Conservation (phyloP, 805 yeast genomes). For the Candida qinlingensis region DNA sequence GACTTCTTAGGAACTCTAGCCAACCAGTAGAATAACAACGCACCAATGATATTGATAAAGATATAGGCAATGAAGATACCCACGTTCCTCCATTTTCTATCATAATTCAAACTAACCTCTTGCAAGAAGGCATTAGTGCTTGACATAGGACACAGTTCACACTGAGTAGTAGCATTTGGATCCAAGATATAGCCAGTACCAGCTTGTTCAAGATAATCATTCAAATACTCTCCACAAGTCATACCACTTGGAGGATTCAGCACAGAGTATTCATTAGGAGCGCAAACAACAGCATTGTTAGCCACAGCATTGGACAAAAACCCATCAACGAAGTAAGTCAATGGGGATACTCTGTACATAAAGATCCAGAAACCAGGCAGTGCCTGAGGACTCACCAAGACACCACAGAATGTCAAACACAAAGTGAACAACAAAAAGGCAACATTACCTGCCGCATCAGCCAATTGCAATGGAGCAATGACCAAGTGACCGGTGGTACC, state of each 20-base stretch:
- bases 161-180: conserved; percentile 37
- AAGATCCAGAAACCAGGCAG: conserved; percentile 72
- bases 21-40: conserved; percentile 44
- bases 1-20: conserved; percentile 70
- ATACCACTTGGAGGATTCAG: conserved; percentile 49
- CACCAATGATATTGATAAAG: conserved; percentile 32
- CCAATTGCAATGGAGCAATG: conserved; percentile 52
- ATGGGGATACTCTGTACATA: conserved; percentile 68
- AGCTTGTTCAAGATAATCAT: conserved; percentile 24
- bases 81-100: conserved; percentile 59
- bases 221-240: conserved; percentile 54
- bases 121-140: conserved; percentile 55
- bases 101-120: conserved; percentile 32
- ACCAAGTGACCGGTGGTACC: conserved; percentile 52
- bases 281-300: conserved; percentile 40
- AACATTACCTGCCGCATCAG: conserved; percentile 58
- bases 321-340: conserved; percentile 57
- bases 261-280: conserved; percentile 38
- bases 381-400: conserved; percentile 46
- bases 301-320: conserved; percentile 51
- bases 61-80: conserved; percentile 49
- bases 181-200: conserved; percentile 21
- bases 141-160: conserved; percentile 54
- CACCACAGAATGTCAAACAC: conserved; percentile 72
- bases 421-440: conserved; percentile 51